Conservation (phyloP, 257 asterid species). For the Leptodermis oblonga region DNA sequence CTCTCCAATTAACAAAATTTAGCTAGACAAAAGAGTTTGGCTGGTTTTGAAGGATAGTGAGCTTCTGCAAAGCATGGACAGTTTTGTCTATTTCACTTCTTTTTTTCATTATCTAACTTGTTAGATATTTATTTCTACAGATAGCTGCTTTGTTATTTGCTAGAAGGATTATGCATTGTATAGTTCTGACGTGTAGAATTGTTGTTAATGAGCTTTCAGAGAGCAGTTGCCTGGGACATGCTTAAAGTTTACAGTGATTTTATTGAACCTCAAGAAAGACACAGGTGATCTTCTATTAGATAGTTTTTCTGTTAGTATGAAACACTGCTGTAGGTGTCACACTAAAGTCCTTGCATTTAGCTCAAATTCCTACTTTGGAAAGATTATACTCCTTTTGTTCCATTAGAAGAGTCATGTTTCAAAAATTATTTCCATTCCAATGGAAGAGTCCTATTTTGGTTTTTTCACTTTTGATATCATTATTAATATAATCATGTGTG, state of each 20-base stretch:
- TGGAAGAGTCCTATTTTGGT: no score
- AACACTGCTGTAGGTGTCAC: neutral
- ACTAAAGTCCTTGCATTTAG: neutral
- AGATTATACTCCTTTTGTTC: neutral
- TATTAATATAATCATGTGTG: no score
- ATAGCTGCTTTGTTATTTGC: constrained; percentile 8
- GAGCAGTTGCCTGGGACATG: constrained; percentile 99
- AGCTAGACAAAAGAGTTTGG: neutral
- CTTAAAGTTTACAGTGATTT: constrained; percentile 75
- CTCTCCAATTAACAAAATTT: neutral
- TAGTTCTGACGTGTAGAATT: constrained; percentile 2
- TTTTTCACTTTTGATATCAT: no score
- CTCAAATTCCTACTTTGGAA: neutral
- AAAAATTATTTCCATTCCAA: no score
- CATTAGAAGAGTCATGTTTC: neutral
- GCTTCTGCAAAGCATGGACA: neutral
- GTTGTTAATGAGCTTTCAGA: constrained; percentile 35
- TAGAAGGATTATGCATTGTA: neutral
- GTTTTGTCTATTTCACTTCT: neutral
- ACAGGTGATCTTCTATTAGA: constrained; percentile 43
- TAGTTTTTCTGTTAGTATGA: neutral
- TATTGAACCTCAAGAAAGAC: constrained; percentile 83
- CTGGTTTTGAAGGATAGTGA: constrained; percentile 1
- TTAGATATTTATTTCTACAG: neutral
- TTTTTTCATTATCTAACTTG: neutral